Evolutionary conservation across 148 eudicot genomes (phyloP), one percentile per base, ranked within the genome.

Genomic region (Chenopodium berlandieri): DNA sequence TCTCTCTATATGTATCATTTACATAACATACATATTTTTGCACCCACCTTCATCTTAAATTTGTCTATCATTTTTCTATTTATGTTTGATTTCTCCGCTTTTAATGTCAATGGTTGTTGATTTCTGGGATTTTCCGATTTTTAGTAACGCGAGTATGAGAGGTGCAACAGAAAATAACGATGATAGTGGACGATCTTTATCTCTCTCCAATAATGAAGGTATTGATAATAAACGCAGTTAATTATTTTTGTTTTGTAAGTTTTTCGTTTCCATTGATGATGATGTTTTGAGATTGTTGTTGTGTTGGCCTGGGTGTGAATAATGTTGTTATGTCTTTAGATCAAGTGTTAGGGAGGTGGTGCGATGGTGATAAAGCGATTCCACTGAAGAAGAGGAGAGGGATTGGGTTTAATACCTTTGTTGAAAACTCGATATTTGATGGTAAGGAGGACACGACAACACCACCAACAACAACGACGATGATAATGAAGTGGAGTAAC

Each of bases 381-480:
- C 97, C 97, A n/a, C 70, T 85, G 74, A 93, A 91, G 87, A 93
- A 93, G 88, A 87, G 90, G 74, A 90, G 79, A 75, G 83, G 87
- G 40, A 88, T 85, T 81, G 79, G 63, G 8, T 60, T 71, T 32
- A 77, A 70, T 23, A 76, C 9, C 27, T 56, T 56, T 56, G 44
- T 40, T 40, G 44, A 40, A 40, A 40, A 1, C 44, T 40, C 44
- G 1, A 17, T 56, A 14, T 0, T 4, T 14, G 62, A 56, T 56
- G 22, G 17, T 2, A 56, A 14, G 22, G 22, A 56, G 16, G 17
- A 56, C 22, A 50, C 12, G 10, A 8, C 52, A 13, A 54, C 60
- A 2, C 2, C 20, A 17, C 17, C 62, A 17, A 16, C 60, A 56
- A 56, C 60, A 56, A 16, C 22, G 75, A 30, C 0, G 16, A 65